These are phyloP conservation scores for Globisporangium yorkense DNA, from an alignment of 352 stramenopile genomes.

Conservation along the genomic window DNA sequence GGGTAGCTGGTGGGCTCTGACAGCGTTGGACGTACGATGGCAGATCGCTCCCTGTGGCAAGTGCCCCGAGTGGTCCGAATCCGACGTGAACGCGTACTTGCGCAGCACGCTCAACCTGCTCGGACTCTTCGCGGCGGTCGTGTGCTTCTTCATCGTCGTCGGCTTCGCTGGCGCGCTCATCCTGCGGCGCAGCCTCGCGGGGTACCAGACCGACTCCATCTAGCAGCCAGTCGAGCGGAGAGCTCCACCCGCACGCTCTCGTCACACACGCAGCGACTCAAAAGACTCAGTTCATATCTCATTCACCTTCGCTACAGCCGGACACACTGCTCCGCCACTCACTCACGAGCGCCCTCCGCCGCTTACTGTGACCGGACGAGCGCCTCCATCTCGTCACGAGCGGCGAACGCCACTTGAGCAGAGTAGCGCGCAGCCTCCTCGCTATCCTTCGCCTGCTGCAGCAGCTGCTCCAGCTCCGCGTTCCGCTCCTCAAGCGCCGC, in stretches of 20 bases:
- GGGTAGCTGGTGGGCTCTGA: not conserved
- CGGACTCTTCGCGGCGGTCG: constrained; percentile 55
- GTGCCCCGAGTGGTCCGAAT: constrained; percentile 71
- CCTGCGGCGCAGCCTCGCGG: constrained; percentile 61
- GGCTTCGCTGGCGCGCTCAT: constrained; percentile 64
- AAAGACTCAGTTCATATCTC: constrained; percentile 15
- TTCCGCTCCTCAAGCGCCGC: constrained; percentile 19
- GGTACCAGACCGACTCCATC: constrained; percentile 84
- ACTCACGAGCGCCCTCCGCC: not conserved
- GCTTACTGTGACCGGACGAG: constrained; percentile 33
- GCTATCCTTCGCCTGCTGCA: constrained; percentile 53
- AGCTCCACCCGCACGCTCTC: not conserved
- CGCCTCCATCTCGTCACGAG: constrained; percentile 56
- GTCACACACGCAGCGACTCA: not conserved
- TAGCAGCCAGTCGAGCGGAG: constrained; percentile 9
- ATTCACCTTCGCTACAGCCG: constrained; percentile 11
- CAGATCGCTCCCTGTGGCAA: constrained; percentile 66
- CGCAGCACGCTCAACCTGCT: constrained; percentile 56
- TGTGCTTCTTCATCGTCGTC: constrained; percentile 74
- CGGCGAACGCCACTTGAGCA: constrained; percentile 61
- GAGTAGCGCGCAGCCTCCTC: constrained; percentile 67
- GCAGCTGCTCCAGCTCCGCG: constrained; percentile 31
- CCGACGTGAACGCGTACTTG: constrained; percentile 66
- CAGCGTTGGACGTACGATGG: not conserved
- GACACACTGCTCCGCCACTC: not conserved